These are phyloP conservation scores for Carex scoparia DNA, from an alignment of 176 grass and related monocot species.

Conservation along the genomic window DNA sequence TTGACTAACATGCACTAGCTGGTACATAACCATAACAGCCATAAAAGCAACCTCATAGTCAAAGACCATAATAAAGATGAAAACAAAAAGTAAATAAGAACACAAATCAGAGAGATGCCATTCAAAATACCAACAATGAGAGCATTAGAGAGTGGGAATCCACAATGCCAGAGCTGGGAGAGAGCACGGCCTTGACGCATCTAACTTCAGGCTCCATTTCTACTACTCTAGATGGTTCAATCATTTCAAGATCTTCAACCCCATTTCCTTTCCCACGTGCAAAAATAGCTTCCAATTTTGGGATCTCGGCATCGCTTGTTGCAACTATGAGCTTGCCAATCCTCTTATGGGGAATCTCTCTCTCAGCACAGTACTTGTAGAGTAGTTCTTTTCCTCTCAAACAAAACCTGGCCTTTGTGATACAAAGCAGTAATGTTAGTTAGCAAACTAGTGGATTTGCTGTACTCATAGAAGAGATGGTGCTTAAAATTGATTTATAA, in stretches of 20 bases:
- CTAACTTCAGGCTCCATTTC: slow-evolving; percentile 78
- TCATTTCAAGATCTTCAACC: slow-evolving; percentile 69
- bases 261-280: slow-evolving; percentile 52
- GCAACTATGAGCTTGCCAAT: slow-evolving; percentile 87
- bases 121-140: slow-evolving; percentile 69
- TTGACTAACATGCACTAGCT: neutral
- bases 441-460: neutral
- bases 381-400: slow-evolving; percentile 82
- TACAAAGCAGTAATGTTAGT: neutral
- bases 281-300: slow-evolving; percentile 62
- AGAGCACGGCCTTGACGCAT: slow-evolving; percentile 75
- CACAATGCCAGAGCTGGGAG: slow-evolving; percentile 79
- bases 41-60: neutral
- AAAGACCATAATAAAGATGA: neutral
- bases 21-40: neutral
- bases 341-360: slow-evolving; percentile 66
- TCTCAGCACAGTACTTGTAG: slow-evolving; percentile 75
- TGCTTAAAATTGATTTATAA: neutral
- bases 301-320: slow-evolving; percentile 55
- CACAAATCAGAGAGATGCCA: neutral
- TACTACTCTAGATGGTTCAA: slow-evolving; percentile 64
- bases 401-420: slow-evolving; percentile 70
- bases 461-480: neutral
- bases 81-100: neutral
- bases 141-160: slow-evolving; percentile 92